Evolutionary conservation across 768 basidiomycete species (phyloP), one percentile per base, ranked within the genome.

Genomic region (Goffeauzyma gilvescens): DNA sequence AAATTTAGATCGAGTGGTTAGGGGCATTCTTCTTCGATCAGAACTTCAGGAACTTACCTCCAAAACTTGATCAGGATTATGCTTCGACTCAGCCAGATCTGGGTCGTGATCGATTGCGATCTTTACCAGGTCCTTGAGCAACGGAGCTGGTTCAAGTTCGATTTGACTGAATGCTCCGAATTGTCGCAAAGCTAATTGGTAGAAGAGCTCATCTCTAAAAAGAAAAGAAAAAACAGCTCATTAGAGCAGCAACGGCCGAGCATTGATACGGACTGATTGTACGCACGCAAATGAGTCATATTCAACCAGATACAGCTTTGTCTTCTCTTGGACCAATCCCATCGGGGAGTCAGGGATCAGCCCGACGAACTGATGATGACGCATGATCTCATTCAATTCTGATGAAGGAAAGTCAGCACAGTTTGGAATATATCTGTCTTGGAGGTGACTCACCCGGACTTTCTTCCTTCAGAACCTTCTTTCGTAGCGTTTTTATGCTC

Each of bases 321-420:
- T 93, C 21, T 75, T 72, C 58, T 83, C 74, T 60, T 96, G 93
- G 2, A 98, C 68, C 24, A 95, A 64, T 3, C 86, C 81, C 51
- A 75, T 79, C 22, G 74, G 71, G 18, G 71, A 58, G 7, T 75
- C 64, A 56, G 90, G 86, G 6, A 86, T 82, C 27, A 95, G 75
- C 2, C 90, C 89, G 24, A 96, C 86, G 54, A 93, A 93, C 0
- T 75, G 80, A 55, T 93, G 85, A 37, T 82, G 78, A 50, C 77
- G 72, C 24, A 96, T 56, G 34, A 96, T 81, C 55, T 85, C 82
- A 0, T 75, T 72, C 28, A 96, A 66, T 36, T 75, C 90, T 95
- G 53, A 20, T 17, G 18, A 34, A 22, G 10, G 17, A 42, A 15
- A n/a, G 34, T 28, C 27, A 4, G 36, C 5, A 26, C 21, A 41